Conservation (phyloP, 2,329 filamentous ascomycete genomes). For the Colletotrichum lini region DNA sequence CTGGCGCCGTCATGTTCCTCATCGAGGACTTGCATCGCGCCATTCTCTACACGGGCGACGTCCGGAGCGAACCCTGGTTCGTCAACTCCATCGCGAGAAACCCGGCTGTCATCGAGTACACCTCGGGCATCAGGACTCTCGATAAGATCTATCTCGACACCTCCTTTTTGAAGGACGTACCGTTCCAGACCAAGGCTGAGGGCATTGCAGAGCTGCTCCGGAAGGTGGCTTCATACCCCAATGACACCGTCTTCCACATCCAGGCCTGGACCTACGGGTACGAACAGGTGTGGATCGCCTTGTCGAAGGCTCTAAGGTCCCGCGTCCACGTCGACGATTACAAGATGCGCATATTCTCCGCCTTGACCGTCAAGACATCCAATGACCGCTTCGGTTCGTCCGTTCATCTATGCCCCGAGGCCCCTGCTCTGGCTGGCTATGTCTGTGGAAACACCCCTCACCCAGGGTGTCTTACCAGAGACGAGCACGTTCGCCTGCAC, state of each 20-base stretch:
- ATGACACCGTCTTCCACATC: slow-evolving; percentile 85
- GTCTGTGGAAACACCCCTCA: slow-evolving; percentile 79
- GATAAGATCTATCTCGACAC: slow-evolving; percentile 93
- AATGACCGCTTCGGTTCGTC: slow-evolving; percentile 57
- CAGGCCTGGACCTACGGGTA: slow-evolving; percentile 92
- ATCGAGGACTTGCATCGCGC: slow-evolving; percentile 82
- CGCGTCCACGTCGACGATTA: slow-evolving; percentile 88
- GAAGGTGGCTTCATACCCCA: slow-evolving; percentile 77
- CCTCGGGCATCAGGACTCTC: slow-evolving; percentile 74
- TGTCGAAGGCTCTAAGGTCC: slow-evolving; percentile 79
- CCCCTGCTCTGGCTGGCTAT: slow-evolving; percentile 79
- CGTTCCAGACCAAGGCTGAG: slow-evolving; percentile 76
- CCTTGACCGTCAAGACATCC: slow-evolving; percentile 65
- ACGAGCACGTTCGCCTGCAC: slow-evolving; percentile 78
- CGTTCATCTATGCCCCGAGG: slow-evolving; percentile 68
- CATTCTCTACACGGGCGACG: slow-evolving; percentile 90
- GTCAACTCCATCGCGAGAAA: slow-evolving; percentile 80
- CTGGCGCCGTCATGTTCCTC: slow-evolving; percentile 92
- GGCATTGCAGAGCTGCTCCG: slow-evolving; percentile 81
- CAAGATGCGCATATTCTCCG: slow-evolving; percentile 79
- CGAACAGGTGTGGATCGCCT: slow-evolving; percentile 90
- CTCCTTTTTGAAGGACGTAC: slow-evolving; percentile 71
- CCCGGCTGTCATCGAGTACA: slow-evolving; percentile 82
- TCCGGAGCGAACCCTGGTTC: slow-evolving; percentile 90
- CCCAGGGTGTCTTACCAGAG: slow-evolving; percentile 79